Evolutionary conservation across 2,329 filamentous ascomycete species (phyloP).

Genomic region (Colletotrichum lindemuthianum): DNA sequence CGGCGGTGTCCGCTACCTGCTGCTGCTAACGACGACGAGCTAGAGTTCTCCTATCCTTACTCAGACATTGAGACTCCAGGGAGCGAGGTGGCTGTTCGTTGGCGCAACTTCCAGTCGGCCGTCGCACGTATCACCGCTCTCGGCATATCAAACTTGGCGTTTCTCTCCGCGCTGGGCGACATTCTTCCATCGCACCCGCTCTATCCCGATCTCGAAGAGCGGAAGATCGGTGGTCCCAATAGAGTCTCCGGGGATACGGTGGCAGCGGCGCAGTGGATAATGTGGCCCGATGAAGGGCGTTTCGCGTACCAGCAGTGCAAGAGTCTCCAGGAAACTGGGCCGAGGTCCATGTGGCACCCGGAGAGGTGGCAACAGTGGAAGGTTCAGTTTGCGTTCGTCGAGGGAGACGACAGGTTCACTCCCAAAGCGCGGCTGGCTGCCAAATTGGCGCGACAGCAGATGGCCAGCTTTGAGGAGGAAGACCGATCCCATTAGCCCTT

Average conservation of each 20-base stretch:
- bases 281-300: conserved; percentile 1
- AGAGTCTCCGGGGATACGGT: conserved; percentile 2
- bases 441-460: background rate
- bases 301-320: conserved; percentile 5
- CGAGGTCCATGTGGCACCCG: background rate
- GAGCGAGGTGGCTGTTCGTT: background rate
- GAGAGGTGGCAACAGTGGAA: conserved; percentile 1
- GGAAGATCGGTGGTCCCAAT: conserved; percentile 1
- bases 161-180: conserved; percentile 6
- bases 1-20: background rate
- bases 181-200: background rate
- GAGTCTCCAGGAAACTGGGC: background rate
- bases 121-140: conserved; percentile 1
- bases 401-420: conserved; percentile 1
- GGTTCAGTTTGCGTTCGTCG: background rate
- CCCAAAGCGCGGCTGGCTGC: conserved; percentile 1
- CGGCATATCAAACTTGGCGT: background rate
- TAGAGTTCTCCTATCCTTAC: conserved; percentile 7
- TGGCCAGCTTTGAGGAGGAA: background rate
- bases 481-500: background rate
- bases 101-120: conserved; percentile 1
- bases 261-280: background rate
- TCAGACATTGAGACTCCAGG: background rate
- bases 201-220: conserved; percentile 1
- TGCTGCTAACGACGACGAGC: background rate